phyloP scores from a whole-genome alignment of 176 grass and related monocot species.

The Raddia guianensis region DNA sequence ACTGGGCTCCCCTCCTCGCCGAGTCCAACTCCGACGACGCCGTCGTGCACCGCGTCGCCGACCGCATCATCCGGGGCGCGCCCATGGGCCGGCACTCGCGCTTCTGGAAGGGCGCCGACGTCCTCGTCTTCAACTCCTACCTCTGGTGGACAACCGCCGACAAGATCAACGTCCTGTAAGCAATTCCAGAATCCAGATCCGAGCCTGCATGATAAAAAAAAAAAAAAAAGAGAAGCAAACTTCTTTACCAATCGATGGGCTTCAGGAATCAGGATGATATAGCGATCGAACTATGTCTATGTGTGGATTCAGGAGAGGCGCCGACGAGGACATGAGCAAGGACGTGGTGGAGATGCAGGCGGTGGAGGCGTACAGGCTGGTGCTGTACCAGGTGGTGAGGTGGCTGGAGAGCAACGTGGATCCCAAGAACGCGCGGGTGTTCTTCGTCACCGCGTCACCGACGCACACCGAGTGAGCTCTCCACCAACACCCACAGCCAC shows the following conservation, averaged over 20 bases:
- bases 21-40: constrained; percentile 66
- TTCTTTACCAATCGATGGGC: background rate
- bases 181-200: background rate
- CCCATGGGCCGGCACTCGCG: constrained; percentile 55
- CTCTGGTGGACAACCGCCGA: constrained; percentile 59
- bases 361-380: constrained; percentile 50
- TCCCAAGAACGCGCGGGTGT: constrained; percentile 53
- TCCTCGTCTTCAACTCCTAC: constrained; percentile 77
- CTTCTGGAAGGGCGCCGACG: constrained; percentile 64
- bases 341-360: constrained; percentile 59
- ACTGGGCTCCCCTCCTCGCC: constrained; percentile 69
- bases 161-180: constrained; percentile 65
- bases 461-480: constrained; percentile 46
- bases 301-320: constrained; percentile 45
- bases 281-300: background rate
- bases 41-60: constrained; percentile 37
- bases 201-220: background rate
- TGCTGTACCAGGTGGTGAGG: constrained; percentile 52
- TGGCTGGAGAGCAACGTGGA: constrained; percentile 63
- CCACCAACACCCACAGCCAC: too few relatives aligned
- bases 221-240: background rate
- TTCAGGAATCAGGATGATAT: too few relatives aligned
- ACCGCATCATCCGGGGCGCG: constrained; percentile 53
- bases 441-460: constrained; percentile 71
- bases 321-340: constrained; percentile 56